Conservation (phyloP, 306 rosid species). For the Fagus crenata region DNA sequence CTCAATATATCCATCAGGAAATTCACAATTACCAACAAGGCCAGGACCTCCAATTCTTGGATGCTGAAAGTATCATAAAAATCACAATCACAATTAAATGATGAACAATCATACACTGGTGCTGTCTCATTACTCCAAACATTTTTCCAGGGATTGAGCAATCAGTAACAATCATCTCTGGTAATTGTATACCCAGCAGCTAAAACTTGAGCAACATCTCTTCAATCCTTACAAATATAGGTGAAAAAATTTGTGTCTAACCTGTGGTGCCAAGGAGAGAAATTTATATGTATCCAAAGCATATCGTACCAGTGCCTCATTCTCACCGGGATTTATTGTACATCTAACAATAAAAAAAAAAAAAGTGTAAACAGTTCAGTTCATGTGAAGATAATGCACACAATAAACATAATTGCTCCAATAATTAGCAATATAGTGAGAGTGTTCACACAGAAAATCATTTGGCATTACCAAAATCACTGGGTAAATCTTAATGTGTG, state of each 20-base stretch:
- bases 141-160: not conserved
- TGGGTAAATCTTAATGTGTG: not conserved
- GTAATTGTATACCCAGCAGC: no score
- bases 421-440: not conserved
- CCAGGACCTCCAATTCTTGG: slow-evolving; percentile 98
- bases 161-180: slow-evolving; percentile 15
- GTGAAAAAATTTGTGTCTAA: slow-evolving; percentile 38
- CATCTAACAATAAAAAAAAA: slow-evolving; percentile 47
- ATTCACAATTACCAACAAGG: slow-evolving; percentile 70
- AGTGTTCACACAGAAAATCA: slow-evolving; percentile 2
- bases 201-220: slow-evolving; percentile 16
- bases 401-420: not conserved
- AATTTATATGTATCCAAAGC: slow-evolving; percentile 82
- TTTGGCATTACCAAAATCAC: not conserved
- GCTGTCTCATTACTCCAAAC: not conserved
- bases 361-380: slow-evolving; percentile 19
- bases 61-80: slow-evolving; percentile 49
- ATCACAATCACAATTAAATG: slow-evolving; percentile 17
- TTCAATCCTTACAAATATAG: slow-evolving; percentile 21
- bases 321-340: slow-evolving; percentile 96
- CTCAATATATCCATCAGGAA: slow-evolving; percentile 79
- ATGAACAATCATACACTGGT: not conserved
- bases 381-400: slow-evolving; percentile 15
- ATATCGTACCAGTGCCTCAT: slow-evolving; percentile 92
- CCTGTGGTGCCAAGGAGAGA: slow-evolving; percentile 84